Conservation (phyloP, 2,329 filamentous ascomycete genomes). For the Cercospora sp. region DNA sequence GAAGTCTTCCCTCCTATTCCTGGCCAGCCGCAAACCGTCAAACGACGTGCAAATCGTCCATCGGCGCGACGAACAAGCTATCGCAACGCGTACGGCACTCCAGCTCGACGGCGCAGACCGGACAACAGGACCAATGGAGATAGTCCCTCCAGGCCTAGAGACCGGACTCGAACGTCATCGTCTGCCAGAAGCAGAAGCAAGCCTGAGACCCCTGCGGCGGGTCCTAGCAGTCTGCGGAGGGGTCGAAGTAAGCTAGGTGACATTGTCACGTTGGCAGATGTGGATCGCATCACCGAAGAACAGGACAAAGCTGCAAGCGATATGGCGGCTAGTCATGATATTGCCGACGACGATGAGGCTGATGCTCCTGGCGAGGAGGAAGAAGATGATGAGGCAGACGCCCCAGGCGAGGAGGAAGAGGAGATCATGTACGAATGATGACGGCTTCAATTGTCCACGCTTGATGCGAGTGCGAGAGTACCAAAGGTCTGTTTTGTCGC, state of each 20-base stretch:
- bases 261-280: conserved; percentile 32
- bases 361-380: conserved; percentile 29
- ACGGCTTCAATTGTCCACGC: not conserved
- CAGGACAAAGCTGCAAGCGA: conserved; percentile 27
- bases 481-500: not conserved
- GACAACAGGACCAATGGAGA: conserved; percentile 12
- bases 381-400: conserved; percentile 32
- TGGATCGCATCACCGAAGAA: conserved; percentile 28
- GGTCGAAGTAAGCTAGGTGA: conserved; percentile 49
- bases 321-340: conserved; percentile 27
- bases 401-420: conserved; percentile 30
- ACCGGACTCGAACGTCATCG: conserved; percentile 6
- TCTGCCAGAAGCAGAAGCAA: not conserved
- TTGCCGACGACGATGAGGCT: conserved; percentile 28
- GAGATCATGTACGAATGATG: conserved; percentile 35
- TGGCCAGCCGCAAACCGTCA: conserved; percentile 43
- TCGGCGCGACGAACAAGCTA: conserved; percentile 32
- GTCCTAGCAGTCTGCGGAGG: conserved; percentile 32
- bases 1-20: conserved; percentile 74
- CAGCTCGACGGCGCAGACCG: conserved; percentile 27
- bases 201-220: conserved; percentile 17
- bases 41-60: conserved; percentile 37
- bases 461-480: not conserved
- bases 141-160: conserved; percentile 14
- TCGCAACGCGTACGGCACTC: conserved; percentile 29